Evolutionary conservation across 2,329 filamentous ascomycete species (phyloP), one percentile per base, ranked within the genome.

Genomic region (Fulvia fulva): DNA sequence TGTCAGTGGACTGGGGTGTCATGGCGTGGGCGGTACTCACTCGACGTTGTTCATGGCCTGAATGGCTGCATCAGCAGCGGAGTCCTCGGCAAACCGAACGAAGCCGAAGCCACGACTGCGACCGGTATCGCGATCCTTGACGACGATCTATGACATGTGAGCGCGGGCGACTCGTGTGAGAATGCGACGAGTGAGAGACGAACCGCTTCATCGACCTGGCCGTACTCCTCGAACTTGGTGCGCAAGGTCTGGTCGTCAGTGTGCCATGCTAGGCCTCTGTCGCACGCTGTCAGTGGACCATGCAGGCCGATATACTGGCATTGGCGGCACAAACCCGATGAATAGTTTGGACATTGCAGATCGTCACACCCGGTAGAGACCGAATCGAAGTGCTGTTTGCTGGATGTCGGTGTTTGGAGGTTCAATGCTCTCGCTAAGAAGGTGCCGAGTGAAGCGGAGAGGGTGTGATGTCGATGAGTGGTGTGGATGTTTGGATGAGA

Each of bases 31-130:
- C 16, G 44, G n/a, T 32, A 73, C 89, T 76, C 83, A 97, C 93
- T 97, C 91, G 68, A 90, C 80, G 73, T 92, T 91, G 81, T 94
- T 93, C 90, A 94, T 92, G 65, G 80, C 79, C 47, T 80, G 75
- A 74, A 93, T 93, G 45, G 90, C 90, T 65, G 82, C 82, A 70
- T 91, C 86, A 62, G 90, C 90, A 75, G 92, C 88, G 47, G 80
- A 77, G 65, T 92, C 90, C 65, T 86, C 85, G 53, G 84, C 78
- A 78, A 93, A 99, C 68, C 92, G 89, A 64, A 99, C 93, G 75
- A 97, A 97, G 50, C 94, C 94, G 75, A 97, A 99, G 61, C 94
- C 94, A 75, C 94, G 90, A 82, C 92, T 97, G 75, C 93, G 91
- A 70, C 91, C 90, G 71, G 93, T 97, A 74, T 97, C 93, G 71